Base-by-base conservation (phyloP, 805 yeast genomes). In the Barnettozyma sucrosica region DNA sequence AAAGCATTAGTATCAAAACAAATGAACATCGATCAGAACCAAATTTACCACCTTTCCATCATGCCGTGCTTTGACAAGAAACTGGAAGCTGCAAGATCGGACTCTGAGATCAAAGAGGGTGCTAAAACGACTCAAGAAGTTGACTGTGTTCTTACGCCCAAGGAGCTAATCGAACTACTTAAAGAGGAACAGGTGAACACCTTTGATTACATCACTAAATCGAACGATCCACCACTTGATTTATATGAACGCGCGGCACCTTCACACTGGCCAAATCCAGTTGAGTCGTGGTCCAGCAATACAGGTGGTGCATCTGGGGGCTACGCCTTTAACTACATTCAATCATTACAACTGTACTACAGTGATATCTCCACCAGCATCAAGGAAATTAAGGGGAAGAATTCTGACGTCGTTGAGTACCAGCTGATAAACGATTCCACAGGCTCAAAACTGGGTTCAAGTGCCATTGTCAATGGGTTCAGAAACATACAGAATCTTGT, bases 1-100 rank as follows among this genome's bases (percentile, higher is more conserved):
- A 90, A 90, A 62, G 64, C 72, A 16, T 59, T 81, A 21, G 67
- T 64, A 19, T 61, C 70, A 11, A 48, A 50, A n/a, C 71, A 72
- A 16, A 59, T 69, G 11, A 55, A 61, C 2, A 51, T 65, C 0
- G 23, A 54, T 6, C 34, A 48, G 1, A 60, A 68, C 0, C 57
- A 75, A 2, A 67, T 89, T 0, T 93, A 88, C 61, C 97, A 92
- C 63, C 66, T 93, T 46, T 77, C 93, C 7, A 71, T 93, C 19
- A 92, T 92, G 98, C 98, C 99, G 2, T 92, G 98, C 58, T 93
- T 93, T 64, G 99, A 93, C 65, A 93, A 93, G 67, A 93, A 93
- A 65, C 74, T 90, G 37, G 99, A 93, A 68, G 93, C 97, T 24
- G 89, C 96, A 4, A 74, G 98, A 51, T 83, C 86, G 0, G 96